phyloP scores from a whole-genome alignment of 108 stramenopile species.

The Heterococcus sp. region DNA sequence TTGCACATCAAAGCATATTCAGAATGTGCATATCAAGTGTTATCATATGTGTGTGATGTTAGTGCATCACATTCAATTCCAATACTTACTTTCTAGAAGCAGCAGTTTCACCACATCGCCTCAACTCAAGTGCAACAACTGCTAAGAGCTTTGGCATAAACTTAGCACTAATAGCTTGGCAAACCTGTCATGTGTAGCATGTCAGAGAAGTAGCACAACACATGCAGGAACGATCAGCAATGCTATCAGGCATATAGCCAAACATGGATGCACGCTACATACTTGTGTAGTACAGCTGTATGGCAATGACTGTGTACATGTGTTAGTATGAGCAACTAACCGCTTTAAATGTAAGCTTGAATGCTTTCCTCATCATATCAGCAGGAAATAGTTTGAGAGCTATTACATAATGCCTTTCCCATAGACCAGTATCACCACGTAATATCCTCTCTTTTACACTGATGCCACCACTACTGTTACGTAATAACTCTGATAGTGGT shows the following conservation, averaged over 20 bases:
- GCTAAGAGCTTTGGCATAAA: constrained; percentile 73
- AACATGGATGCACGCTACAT: background rate
- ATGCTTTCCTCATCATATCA: constrained; percentile 78
- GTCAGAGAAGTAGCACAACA: background rate
- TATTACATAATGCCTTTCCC: constrained; percentile 64
- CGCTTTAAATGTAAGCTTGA: constrained; percentile 75
- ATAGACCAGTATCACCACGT: constrained; percentile 30
- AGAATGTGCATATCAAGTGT: background rate
- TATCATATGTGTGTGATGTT: constrained; percentile 15
- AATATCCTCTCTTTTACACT: constrained; percentile 67
- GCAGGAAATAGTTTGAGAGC: constrained; percentile 74
- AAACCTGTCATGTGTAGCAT: constrained; percentile 6
- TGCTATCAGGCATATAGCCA: background rate
- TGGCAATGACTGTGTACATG: background rate
- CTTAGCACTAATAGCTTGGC: constrained; percentile 52
- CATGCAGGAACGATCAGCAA: background rate
- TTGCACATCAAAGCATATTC: background rate
- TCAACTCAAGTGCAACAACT: constrained; percentile 74
- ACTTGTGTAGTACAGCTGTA: background rate
- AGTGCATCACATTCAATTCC: background rate
- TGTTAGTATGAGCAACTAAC: constrained; percentile 45
- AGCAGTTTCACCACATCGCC: constrained; percentile 2
- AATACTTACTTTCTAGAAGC: constrained; percentile 15
- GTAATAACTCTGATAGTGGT: constrained; percentile 73
- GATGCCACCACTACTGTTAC: constrained; percentile 63